Base-by-base conservation (phyloP, 306 rosid genomes). In the Alnus rubra region DNA sequence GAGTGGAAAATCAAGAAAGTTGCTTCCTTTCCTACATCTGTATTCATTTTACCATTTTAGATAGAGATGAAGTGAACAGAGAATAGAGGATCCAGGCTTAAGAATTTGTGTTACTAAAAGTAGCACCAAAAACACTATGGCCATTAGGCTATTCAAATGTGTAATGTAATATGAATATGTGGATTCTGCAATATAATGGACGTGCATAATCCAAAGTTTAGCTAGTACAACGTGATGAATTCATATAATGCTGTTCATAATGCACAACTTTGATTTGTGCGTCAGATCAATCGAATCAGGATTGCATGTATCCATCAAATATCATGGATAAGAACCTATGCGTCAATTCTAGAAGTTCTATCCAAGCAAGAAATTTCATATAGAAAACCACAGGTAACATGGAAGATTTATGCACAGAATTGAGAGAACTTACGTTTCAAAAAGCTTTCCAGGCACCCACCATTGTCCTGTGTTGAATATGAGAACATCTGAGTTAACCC, bases 401-500 rank as follows among this genome's bases (percentile, higher is more conserved):
- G 48, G 33, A 82, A 77, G 30, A 52, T 37, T 3, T 16, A 74
- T 33, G 52, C 19, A 63, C 69, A 45, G 67, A 75, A 76, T 63
- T 64, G 79, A 87, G 73, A 76, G 77, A 78, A 55, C 98, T 91
- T 88, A 93, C 97, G 42, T n/a, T 30, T 87, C 73, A 39, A 88
- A 93, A 79, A 93, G 88, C 84, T 93, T 93, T 59, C 93, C 89
- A 13, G 97, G 98, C 55, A 91, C 97, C 98, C 98, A 93, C 98
- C 98, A 93, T 52, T 93, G 98, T 9, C 98, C 98, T n/a, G 98
- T 89, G 77, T 93, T 93, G 89, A 93, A 91, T 73, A 93, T 86
- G 73, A 93, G 88, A 85, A 93, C 80, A 89, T 93, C 97, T 44
- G 98, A 91, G 84, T 88, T 47, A 83, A 90, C 63, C 98, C 98